These are phyloP conservation scores for Penicillium verrucosum DNA, from an alignment of 2,329 filamentous ascomycete species.

Conservation along the genomic window DNA sequence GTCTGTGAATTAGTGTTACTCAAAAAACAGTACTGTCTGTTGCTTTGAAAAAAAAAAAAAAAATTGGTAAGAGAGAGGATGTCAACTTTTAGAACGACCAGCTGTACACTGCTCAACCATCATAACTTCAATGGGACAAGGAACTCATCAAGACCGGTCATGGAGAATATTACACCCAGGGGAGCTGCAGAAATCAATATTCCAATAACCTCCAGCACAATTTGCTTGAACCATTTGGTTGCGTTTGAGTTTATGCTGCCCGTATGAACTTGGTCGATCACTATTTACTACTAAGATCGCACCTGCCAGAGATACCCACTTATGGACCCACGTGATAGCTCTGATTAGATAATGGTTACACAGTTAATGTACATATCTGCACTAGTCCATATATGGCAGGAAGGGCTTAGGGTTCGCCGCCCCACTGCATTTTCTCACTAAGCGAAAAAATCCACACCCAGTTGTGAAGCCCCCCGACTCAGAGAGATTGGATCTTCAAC, in stretches of 20 bases:
- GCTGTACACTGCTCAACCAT: too few relatives aligned
- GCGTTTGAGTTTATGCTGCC: too few relatives aligned
- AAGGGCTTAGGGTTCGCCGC: slow-evolving; percentile 40
- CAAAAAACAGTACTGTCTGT: background rate
- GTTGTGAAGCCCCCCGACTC: slow-evolving; percentile 24
- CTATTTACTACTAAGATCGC: background rate
- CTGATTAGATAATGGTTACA: slow-evolving; percentile 1
- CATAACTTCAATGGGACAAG: background rate
- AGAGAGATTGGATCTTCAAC: slow-evolving; percentile 37
- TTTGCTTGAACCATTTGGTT: too few relatives aligned
- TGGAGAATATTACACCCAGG: background rate
- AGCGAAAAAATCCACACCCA: slow-evolving; percentile 45
- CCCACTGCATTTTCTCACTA: slow-evolving; percentile 30
- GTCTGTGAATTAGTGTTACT: background rate
- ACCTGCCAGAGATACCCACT: background rate
- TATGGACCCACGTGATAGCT: background rate
- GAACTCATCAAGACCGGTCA: too few relatives aligned
- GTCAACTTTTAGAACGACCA: background rate
- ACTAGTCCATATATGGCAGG: slow-evolving; percentile 9
- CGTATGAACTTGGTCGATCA: background rate
- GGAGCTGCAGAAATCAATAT: background rate
- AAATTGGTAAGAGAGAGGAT: background rate
- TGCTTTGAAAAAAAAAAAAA: too few relatives aligned
- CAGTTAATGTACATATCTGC: too few relatives aligned
- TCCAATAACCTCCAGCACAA: too few relatives aligned